Percentiles rank a stretch among this genome's conserved stretches.
Evolutionary conservation across 495 filamentous ascomycete genomes (phyloP).

Genomic region (Neurospora sp.): DNA sequence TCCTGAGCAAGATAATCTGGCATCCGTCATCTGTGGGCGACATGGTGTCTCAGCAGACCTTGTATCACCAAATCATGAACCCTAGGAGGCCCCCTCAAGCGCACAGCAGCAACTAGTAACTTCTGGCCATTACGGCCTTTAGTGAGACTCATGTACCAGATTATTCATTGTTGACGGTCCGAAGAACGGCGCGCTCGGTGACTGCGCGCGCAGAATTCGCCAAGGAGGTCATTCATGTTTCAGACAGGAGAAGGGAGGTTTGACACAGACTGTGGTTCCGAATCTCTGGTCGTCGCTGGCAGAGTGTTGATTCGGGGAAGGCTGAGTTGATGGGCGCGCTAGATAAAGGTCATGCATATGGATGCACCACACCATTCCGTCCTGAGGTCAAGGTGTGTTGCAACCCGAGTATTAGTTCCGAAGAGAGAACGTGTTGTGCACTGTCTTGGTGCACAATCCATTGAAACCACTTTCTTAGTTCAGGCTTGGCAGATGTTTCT

Average conservation of each 20-base stretch:
- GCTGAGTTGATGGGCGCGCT: background rate
- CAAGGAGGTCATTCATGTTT: background rate
- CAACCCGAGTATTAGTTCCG: background rate
- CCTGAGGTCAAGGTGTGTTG: background rate
- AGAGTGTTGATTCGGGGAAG: background rate
- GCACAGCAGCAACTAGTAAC: background rate
- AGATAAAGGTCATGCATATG: background rate
- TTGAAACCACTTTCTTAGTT: background rate
- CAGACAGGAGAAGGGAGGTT: background rate
- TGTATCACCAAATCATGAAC: constrained; percentile 8
- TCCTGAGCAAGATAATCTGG: constrained; percentile 3
- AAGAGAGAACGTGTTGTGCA: background rate
- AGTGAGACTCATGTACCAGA: background rate
- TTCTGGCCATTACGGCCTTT: background rate
- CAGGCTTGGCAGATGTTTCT: background rate
- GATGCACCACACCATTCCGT: background rate
- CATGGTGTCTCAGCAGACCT: constrained; percentile 15
- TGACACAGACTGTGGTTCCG: background rate
- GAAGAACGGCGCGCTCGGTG: background rate
- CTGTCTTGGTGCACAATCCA: background rate
- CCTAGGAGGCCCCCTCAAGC: background rate
- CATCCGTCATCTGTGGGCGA: constrained; percentile 10
- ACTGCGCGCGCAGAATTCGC: background rate
- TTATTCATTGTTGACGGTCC: background rate
- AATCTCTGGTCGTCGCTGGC: background rate